A percentile compares a stretch with the other conserved stretches of the same genome.
Evolutionary conservation across 306 rosid genomes (phyloP).

Genomic region (Vachellia collinsii): DNA sequence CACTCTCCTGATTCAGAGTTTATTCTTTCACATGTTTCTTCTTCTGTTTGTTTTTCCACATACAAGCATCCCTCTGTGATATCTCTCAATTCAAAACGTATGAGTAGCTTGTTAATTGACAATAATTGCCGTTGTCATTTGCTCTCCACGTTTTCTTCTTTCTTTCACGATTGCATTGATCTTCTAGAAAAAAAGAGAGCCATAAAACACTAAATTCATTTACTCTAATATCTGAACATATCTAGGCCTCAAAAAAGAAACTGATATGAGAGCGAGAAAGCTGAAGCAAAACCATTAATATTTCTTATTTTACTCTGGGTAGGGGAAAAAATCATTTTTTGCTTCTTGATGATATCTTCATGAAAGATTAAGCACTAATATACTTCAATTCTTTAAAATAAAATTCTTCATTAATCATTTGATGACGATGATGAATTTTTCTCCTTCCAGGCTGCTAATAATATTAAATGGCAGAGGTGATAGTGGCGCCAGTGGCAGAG

Average conservation of each 20-base stretch:
- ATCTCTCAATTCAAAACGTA: neutral
- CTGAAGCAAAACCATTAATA: neutral
- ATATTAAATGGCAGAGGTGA: neutral
- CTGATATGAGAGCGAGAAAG: neutral
- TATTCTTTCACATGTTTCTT: too few species aligned
- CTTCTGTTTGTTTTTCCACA: neutral
- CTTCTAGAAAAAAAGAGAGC: neutral
- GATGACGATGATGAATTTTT: neutral
- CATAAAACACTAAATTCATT: neutral
- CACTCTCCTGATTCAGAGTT: neutral
- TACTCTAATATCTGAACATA: neutral
- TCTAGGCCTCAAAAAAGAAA: neutral
- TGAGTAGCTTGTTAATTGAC: neutral
- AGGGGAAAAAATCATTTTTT: too few species aligned
- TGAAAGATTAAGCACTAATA: neutral
- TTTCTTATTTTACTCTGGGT: neutral
- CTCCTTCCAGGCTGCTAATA: neutral
- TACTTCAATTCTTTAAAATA: neutral
- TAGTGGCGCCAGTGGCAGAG: neutral
- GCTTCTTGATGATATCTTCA: neutral
- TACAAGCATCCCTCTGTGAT: neutral
- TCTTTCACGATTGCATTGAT: neutral
- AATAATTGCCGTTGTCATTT: neutral
- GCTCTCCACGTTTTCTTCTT: neutral
- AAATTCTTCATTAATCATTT: neutral